phyloP scores from a whole-genome alignment of 116 monocot species.

The Cymodocea nodosa region DNA sequence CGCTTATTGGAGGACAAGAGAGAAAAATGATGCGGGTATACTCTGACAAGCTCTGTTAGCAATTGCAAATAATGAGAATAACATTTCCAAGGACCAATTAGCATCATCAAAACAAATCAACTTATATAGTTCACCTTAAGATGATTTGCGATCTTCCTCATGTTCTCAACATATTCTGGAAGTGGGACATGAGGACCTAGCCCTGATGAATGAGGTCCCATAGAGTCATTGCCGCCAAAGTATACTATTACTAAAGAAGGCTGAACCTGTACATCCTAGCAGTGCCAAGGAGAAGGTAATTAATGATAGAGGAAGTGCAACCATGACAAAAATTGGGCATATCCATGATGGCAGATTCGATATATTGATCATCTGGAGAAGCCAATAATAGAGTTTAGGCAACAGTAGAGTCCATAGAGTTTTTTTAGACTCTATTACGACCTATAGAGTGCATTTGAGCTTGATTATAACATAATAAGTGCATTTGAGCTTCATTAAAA shows the following conservation, averaged over 20 bases:
- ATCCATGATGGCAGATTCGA: background rate
- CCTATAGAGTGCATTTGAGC: too few species aligned
- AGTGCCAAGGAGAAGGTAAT: background rate
- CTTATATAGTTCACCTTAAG: constrained; percentile 36
- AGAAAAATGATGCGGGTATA: constrained; percentile 72
- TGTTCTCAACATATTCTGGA: constrained; percentile 66
- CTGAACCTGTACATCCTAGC: constrained; percentile 55
- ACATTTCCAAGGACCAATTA: background rate
- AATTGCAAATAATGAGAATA: background rate
- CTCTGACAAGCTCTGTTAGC: constrained; percentile 65
- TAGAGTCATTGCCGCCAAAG: constrained; percentile 91
- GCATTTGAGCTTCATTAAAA: too few species aligned
- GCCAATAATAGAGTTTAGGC: too few species aligned
- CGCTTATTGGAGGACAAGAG: constrained; percentile 75
- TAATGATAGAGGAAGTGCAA: background rate
- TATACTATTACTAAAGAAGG: constrained; percentile 83
- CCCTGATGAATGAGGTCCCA: constrained; percentile 62
- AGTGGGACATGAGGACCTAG: constrained; percentile 88
- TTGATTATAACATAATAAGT: too few species aligned
- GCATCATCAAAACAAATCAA: background rate
- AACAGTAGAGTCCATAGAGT: too few species aligned
- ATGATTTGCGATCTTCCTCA: constrained; percentile 65
- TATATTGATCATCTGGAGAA: too few species aligned
- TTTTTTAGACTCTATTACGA: too few species aligned
- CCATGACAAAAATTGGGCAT: background rate